phyloP scores from a whole-genome alignment of 768 basidiomycete genomes.

The Tephrocybe sp. region DNA sequence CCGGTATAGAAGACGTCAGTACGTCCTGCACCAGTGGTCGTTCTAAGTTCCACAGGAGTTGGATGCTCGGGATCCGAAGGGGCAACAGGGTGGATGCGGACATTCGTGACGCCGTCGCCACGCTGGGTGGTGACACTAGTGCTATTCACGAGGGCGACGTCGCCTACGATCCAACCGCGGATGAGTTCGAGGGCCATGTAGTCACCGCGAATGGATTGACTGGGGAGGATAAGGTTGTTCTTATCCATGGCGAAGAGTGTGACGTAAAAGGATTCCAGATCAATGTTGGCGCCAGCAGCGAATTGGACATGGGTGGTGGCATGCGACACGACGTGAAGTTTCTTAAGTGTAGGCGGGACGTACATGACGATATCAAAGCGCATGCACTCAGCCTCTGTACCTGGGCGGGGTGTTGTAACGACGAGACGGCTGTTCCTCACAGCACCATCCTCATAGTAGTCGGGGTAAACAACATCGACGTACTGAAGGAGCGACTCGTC shows the following conservation, averaged over 20 bases:
- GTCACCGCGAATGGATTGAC: slow-evolving; percentile 38
- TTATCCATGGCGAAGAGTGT: slow-evolving; percentile 36
- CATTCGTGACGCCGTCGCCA: slow-evolving; percentile 48
- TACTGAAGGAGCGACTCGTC: slow-evolving; percentile 39
- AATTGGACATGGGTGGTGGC: slow-evolving; percentile 49
- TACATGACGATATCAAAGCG: slow-evolving; percentile 55
- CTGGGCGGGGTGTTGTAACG: slow-evolving; percentile 35
- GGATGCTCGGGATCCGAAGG: slow-evolving; percentile 32
- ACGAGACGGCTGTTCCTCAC: slow-evolving; percentile 35
- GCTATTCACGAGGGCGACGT: slow-evolving; percentile 42
- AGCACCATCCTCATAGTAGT: slow-evolving; percentile 28
- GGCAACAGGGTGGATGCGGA: slow-evolving; percentile 44
- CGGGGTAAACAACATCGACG: slow-evolving; percentile 35
- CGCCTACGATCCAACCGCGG: slow-evolving; percentile 63
- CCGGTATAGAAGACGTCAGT: slow-evolving; percentile 49
- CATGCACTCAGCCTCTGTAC: slow-evolving; percentile 38
- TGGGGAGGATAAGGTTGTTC: slow-evolving; percentile 49
- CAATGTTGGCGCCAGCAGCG: slow-evolving; percentile 40
- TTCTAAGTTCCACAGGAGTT: slow-evolving; percentile 37
- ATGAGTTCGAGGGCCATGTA: slow-evolving; percentile 43
- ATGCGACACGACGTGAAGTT: slow-evolving; percentile 45
- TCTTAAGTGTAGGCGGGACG: slow-evolving; percentile 49
- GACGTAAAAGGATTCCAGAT: slow-evolving; percentile 44
- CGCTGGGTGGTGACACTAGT: slow-evolving; percentile 47
- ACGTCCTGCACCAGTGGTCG: slow-evolving; percentile 53